Evolutionary conservation across 345 rosid species (phyloP), one percentile per base, ranked within the genome.

Genomic region (Bruguiera gymnorhiza): DNA sequence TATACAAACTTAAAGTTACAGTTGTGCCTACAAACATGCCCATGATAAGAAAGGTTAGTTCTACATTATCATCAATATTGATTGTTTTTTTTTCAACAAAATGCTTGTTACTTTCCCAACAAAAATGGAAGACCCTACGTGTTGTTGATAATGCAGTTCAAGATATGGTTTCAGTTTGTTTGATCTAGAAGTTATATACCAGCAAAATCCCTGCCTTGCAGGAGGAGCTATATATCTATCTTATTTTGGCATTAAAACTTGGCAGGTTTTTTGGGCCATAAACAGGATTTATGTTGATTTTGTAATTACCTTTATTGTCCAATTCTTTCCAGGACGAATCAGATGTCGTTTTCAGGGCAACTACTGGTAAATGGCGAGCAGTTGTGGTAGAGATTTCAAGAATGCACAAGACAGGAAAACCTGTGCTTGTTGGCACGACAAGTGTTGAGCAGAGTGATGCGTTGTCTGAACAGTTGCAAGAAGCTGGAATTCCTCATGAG

Each of bases 371-470:
- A 87, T 94, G 98, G 98, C 78, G 82, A 67, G 97, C 98, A 59
- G 98, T 91, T 62, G 96, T 94, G 27, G 90, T 94, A 63, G 98
- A 94, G 82, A 94, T 94, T 64, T 86, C 97, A 70, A 87, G 97
- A 84, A 94, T 94, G 95, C 81, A 91, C 65, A 94, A 87, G 83
- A 89, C 89, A 62, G 98, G 98, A 65, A 81, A 90, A 61, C 91
- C 97, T 6, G 97, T 94, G 77, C 95, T 94, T 79, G 97, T 94
- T 56, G 98, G 98, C 73, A 94, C 98, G 67, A 94, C 97, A 61
- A 94, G 98, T 34, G 98, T 94, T n/a, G 98, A 94, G 83, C 97
- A 91, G 81, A 94, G 98, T 78, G 98, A 94, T 73, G 86, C 86
- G 23, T 81, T 94, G 73, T 91, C 98, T 56, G 86, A 80, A 70